Evolutionary conservation across 495 filamentous ascomycete genomes (phyloP), one percentile per base, ranked within the genome.

Genomic region (Antarctomyces pellizariae): DNA sequence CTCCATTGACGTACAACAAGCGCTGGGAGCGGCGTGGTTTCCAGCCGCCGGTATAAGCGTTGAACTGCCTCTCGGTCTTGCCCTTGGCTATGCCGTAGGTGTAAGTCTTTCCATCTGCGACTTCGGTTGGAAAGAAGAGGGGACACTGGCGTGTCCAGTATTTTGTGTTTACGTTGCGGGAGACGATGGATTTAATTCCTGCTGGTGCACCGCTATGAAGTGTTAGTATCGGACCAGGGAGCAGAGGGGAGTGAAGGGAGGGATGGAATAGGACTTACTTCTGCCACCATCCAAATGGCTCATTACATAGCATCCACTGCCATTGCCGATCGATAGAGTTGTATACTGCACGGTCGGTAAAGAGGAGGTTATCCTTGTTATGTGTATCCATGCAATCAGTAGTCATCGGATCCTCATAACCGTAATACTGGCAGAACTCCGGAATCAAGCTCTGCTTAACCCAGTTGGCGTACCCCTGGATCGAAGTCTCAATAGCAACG

Each of bases 261-360:
- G 5, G 27, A 38, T 31, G 24, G 37, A 37, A 11, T 19, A 19
- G 25, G 8, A 46, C 49, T 28, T 40, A 63, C 52, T 59, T 53
- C 34, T 66, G 61, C 57, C 60, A 71, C 36, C 58, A 67, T 32
- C 47, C 59, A 25, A 67, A 54, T 0, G 70, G 66, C 45, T 74
- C 64, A 39, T 73, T 73, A 51, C 69, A 73, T 51, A 65, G 63
- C 72, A 33, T 52, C 71, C 19, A 67, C 46, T 41, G 43, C 68
- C 67, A 75, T 32, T 73, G 68, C 8, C 63, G 48, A 44, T 72
- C 49, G 22, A 46, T 38, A 4, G 35, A 34, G 42, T 72, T 73
- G 34, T 28, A 28, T 0, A 61, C 52, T 1, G 51, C 45, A 9
- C 49, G 39, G 34, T 75, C 66, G 16, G 59, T 59, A 45, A 56